Evolutionary conservation across 192 early-diverging fungal genomes (phyloP).

Genomic region (Mycoemilia scoparia): DNA sequence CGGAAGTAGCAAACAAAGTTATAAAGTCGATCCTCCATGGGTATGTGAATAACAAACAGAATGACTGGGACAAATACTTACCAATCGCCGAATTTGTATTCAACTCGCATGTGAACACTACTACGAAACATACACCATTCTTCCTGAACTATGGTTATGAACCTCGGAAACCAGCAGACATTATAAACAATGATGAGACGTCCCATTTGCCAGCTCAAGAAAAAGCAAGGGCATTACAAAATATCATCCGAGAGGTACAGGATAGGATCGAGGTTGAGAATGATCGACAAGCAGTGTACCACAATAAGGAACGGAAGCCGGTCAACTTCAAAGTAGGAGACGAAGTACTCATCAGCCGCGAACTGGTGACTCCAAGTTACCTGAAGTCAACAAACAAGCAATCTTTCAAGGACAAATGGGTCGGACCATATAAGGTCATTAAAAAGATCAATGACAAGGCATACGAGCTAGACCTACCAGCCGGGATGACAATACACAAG

Average conservation of each 20-base stretch:
- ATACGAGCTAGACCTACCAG: constrained; percentile 1
- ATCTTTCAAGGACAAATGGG: neutral
- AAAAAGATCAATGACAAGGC: neutral
- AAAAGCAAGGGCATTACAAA: neutral
- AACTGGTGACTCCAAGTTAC: neutral
- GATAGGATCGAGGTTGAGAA: neutral
- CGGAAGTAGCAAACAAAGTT: constrained; percentile 3
- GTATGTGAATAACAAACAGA: constrained; percentile 1
- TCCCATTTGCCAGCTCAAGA: neutral
- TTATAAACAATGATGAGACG: neutral
- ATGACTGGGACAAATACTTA: constrained; percentile 2
- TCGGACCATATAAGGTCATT: constrained; percentile 3
- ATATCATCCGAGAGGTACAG: neutral
- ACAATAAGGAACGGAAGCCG: neutral
- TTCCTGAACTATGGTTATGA: constrained; percentile 3
- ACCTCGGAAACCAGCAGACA: too few relatives aligned
- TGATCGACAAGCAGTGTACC: neutral
- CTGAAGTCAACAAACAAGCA: neutral
- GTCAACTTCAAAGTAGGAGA: neutral
- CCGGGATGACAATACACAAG: constrained; percentile 1
- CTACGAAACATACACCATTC: constrained; percentile 2
- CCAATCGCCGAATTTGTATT: constrained; percentile 3
- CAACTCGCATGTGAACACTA: neutral
- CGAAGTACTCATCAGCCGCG: neutral
- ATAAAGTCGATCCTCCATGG: constrained; percentile 3